Conservation (phyloP, 2,329 filamentous ascomycete genomes). For the Fusarium burgessii region DNA sequence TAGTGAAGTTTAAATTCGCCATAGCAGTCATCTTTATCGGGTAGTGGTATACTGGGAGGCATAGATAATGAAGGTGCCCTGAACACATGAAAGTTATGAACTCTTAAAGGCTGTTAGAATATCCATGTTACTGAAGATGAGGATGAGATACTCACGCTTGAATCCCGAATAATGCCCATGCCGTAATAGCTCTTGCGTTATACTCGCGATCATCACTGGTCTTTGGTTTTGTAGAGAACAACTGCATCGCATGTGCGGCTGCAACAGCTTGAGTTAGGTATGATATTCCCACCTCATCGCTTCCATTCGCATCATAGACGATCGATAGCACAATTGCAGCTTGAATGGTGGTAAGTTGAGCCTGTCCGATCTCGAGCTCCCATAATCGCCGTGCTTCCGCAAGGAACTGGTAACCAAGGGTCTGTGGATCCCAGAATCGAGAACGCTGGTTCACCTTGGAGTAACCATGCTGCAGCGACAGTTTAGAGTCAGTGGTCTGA, state of each 20-base stretch:
- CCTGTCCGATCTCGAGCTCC: background rate
- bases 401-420: background rate
- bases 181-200: background rate
- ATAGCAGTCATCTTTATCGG: background rate
- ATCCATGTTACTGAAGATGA: accelerated
- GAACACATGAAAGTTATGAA: background rate
- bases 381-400: constrained; percentile 3
- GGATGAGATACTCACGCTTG: background rate
- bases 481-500: background rate
- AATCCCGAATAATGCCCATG: background rate
- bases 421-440: constrained; percentile 1
- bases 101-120: background rate
- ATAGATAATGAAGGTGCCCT: background rate
- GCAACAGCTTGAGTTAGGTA: constrained; percentile 1
- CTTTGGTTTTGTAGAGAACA: background rate
- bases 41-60: background rate
- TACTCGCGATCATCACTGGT: background rate
- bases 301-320: background rate
- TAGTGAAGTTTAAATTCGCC: background rate
- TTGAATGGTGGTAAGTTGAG: background rate
- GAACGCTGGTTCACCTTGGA: background rate
- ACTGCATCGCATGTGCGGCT: background rate
- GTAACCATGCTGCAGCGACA: background rate
- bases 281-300: background rate
- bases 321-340: background rate